phyloP scores from a whole-genome alignment of 768 basidiomycete species.

The Agrocybe praecox region DNA sequence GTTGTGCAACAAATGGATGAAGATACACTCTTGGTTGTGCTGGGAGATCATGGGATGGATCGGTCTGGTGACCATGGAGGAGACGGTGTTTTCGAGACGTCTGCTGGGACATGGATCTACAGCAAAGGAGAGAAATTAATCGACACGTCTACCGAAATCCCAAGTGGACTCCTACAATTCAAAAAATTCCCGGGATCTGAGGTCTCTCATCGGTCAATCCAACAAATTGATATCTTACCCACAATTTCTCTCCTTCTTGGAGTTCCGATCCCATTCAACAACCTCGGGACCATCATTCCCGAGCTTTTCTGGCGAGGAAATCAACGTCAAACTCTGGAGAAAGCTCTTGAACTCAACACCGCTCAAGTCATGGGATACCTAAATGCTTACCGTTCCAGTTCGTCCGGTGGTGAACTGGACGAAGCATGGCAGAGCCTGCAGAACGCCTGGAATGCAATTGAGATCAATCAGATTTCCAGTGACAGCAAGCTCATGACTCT shows the following conservation, averaged over 20 bases:
- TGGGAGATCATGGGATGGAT: constrained; percentile 99
- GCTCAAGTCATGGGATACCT: constrained; percentile 80
- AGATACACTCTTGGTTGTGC: constrained; percentile 88
- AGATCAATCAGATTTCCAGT: constrained; percentile 15
- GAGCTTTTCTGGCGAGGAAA: constrained; percentile 77
- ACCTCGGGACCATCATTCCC: constrained; percentile 89
- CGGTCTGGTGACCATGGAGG: constrained; percentile 94
- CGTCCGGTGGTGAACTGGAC: constrained; percentile 75
- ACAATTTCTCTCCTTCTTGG: constrained; percentile 89
- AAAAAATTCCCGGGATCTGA: constrained; percentile 62
- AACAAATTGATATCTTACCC: constrained; percentile 94
- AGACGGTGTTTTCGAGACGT: constrained; percentile 83
- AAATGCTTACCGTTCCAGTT: constrained; percentile 69
- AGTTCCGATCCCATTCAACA: constrained; percentile 93
- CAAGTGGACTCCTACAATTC: constrained; percentile 53
- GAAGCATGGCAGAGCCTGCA: constrained; percentile 58
- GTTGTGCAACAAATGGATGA: constrained; percentile 78
- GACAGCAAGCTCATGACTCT: constrained; percentile 40
- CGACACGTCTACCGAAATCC: constrained; percentile 34
- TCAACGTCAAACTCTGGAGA: constrained; percentile 41
- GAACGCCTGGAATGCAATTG: constrained; percentile 42
- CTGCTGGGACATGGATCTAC: constrained; percentile 90
- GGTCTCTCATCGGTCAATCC: constrained; percentile 61
- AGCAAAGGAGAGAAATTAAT: constrained; percentile 68
- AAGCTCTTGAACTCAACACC: constrained; percentile 71